Evolutionary conservation across 139 green algal species (phyloP).

Genomic region (Chlorella sp.): DNA sequence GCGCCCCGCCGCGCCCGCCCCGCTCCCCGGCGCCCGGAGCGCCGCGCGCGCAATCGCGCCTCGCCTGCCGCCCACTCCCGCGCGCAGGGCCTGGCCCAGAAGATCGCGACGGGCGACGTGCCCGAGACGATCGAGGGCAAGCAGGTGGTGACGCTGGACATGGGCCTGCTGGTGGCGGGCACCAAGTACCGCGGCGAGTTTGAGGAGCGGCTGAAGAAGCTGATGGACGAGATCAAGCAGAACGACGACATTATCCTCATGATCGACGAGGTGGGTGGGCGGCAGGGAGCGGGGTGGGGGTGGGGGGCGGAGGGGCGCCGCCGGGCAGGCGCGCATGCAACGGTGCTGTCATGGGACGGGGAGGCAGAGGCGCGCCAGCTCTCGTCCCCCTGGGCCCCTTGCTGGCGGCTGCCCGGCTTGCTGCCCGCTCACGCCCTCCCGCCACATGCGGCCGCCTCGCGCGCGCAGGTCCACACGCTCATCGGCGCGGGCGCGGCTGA

Average conservation of each 20-base stretch:
- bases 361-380: no score
- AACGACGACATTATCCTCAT: conserved; percentile 98
- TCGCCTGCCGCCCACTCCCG: no score
- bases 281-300: neutral
- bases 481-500: conserved; percentile 98
- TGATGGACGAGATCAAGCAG: conserved; percentile 99
- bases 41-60: no score
- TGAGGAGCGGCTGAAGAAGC: conserved; percentile 99
- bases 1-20: no score
- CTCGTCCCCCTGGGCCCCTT: no score
- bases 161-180: conserved; percentile 98
- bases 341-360: no score
- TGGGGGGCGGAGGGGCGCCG: neutral
- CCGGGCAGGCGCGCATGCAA: no score
- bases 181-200: conserved; percentile 99
- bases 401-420: no score
- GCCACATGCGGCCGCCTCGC: neutral
- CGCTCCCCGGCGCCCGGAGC: no score
- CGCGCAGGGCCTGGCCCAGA: conserved; percentile 96
- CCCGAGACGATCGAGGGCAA: conserved; percentile 99
- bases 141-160: conserved; percentile 98
- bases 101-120: conserved; percentile 92
- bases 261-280: conserved; percentile 57
- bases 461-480: conserved; percentile 92
- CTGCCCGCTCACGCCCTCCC: no score